Base-by-base conservation (phyloP, 202 grass and related monocot species). In the Dendrocalamus latiflorus region DNA sequence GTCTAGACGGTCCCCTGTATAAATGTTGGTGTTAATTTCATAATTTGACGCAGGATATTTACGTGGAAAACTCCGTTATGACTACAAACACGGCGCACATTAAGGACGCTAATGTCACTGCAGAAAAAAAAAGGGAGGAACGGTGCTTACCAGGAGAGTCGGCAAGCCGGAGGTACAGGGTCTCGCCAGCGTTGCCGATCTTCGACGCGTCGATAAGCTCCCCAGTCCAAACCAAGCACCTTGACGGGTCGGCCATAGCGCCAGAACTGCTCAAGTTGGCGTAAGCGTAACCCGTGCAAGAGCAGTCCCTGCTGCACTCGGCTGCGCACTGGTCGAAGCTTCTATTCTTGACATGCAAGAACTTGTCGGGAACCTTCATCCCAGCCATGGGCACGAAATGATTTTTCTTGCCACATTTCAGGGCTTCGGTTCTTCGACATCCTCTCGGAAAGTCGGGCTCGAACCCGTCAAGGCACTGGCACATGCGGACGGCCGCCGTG, bases 331-430 rank as follows among this genome's bases (percentile, higher is more conserved):
- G 55, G 7, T 89, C 48, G 3, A 91, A 79, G 38, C 47, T 89
- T 14, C 49, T 77, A 12, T 64, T 89, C 14, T 4, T 38, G 36
- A 84, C 14, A 17, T 34, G 51, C 34, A 70, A 73, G 34, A 75
- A 80, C 21, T 83, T 92, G 56, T 91, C 93, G 9, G 93, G 93
- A n/a, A 87, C 30, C 77, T 62, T 92, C 62, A 65, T 72, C 14
- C 24, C 65, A 1, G 53, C 15, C 34, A 91, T 6, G 18, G 25
- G 0, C 70, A 58, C 9, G 24, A 97, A 97, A 22, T 41, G 24
- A 5, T 77, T 74, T 57, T n/a, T 72, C 16, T 57, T 33, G 3
- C 74, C 67, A 2, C 85, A 90, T 36, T 65, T 61, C 28, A 97
- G 9, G 0, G 1, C 17, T 18, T 78, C 47, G 14, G 0, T 51